A percentile compares a stretch with the other conserved stretches of the same genome.
phyloP scores from a whole-genome alignment of 2,329 filamentous ascomycete species.

The Pseudofabraea citricarpa region DNA sequence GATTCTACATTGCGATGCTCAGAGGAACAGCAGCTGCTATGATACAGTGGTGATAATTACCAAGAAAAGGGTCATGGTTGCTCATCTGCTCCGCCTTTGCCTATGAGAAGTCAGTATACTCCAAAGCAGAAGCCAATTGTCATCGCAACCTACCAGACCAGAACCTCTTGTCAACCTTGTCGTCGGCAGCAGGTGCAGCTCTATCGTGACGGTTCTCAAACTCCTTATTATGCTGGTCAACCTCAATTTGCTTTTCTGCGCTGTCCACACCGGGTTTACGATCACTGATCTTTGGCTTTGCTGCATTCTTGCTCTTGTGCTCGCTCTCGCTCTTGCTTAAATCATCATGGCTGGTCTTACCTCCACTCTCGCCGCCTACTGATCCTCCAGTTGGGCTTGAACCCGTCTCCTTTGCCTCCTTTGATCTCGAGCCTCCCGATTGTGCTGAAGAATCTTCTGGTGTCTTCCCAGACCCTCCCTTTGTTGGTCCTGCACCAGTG shows the following conservation, averaged over 20 bases:
- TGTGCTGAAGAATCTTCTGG: conserved; percentile 31
- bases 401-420: conserved; percentile 35
- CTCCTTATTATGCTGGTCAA: conserved; percentile 53
- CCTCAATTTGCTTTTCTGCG: conserved; percentile 49
- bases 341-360: conserved; percentile 13
- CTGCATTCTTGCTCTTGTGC: conserved; percentile 28
- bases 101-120: conserved; percentile 8
- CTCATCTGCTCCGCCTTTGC: conserved; percentile 17
- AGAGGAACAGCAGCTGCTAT: too few relatives aligned
- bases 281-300: conserved; percentile 48
- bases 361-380: conserved; percentile 16
- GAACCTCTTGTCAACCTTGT: conserved; percentile 52
- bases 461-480: conserved; percentile 20
- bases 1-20: too few relatives aligned
- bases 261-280: conserved; percentile 27
- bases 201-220: conserved; percentile 51
- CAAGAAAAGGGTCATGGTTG: too few relatives aligned
- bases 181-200: conserved; percentile 34
- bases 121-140: neutral
- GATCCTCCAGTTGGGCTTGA: conserved; percentile 24
- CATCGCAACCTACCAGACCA: conserved; percentile 36
- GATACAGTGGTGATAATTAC: too few relatives aligned
- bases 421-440: conserved; percentile 34
- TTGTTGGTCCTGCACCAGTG: conserved; percentile 31
- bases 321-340: too few relatives aligned